Conservation (phyloP, 345 rosid species). For the Aegle marmelos region DNA sequence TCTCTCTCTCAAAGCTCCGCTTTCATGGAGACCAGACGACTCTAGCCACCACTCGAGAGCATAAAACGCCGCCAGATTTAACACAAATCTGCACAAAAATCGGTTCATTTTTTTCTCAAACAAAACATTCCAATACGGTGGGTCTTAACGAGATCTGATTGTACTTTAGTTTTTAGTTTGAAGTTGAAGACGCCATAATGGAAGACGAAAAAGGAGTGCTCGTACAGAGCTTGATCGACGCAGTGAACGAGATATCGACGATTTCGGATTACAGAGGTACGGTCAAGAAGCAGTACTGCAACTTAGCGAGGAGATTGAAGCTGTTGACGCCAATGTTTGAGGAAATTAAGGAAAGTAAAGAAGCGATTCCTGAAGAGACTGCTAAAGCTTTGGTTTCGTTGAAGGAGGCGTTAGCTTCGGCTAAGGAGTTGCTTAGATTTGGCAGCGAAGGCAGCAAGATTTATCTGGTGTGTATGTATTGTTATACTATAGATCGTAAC, state of each 20-base stretch:
- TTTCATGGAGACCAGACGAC: not conserved
- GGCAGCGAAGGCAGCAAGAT: slow-evolving; percentile 91
- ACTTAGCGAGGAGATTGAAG: slow-evolving; percentile 54
- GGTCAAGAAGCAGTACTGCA: slow-evolving; percentile 56
- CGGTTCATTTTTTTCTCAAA: not conserved
- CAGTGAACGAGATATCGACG: slow-evolving; percentile 18
- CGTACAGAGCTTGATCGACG: slow-evolving; percentile 11
- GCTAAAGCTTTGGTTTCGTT: slow-evolving; percentile 31
- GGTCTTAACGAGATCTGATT: slow-evolving; percentile 11
- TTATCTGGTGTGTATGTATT: slow-evolving; percentile 68
- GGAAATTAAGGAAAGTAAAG: slow-evolving; percentile 48
- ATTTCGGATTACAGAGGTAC: slow-evolving; percentile 40
- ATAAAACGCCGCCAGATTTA: not conserved
- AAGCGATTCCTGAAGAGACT: slow-evolving; percentile 34
- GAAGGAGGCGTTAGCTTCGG: slow-evolving; percentile 31
- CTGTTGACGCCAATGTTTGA: slow-evolving; percentile 56
- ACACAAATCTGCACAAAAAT: not conserved
- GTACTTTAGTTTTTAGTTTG: not conserved
- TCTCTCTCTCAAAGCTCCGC: not conserved
- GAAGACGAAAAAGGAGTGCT: slow-evolving; percentile 11
- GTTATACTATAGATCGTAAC: not conserved
- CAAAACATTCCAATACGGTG: not conserved
- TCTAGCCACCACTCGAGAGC: slow-evolving; percentile 1
- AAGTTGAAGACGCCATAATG: not conserved
- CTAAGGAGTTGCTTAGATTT: slow-evolving; percentile 48